These are phyloP conservation scores for Nitzschia sp. DNA, from an alignment of 108 stramenopile species.

Conservation along the genomic window DNA sequence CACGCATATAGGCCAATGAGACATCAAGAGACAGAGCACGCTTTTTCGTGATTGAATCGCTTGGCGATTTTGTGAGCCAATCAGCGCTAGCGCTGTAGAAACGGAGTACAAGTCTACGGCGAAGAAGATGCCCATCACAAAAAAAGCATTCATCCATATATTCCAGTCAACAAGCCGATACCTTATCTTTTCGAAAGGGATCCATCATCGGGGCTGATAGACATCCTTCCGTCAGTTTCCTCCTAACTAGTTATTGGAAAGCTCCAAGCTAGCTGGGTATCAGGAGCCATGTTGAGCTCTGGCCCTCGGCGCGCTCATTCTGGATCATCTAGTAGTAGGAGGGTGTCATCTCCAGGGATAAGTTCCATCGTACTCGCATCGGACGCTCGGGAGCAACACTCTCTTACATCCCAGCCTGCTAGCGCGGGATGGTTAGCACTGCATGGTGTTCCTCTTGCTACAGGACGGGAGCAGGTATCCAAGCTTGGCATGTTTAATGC, in stretches of 20 bases:
- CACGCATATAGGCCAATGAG: background rate
- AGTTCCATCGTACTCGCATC: background rate
- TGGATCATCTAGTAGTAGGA: background rate
- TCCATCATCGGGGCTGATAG: no score
- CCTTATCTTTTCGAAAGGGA: no score
- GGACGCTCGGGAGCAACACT: background rate
- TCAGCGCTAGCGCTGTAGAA: background rate
- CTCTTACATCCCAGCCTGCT: no score
- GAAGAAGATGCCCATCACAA: background rate
- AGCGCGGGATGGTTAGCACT: no score
- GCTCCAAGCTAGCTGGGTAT: no score
- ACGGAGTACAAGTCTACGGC: background rate
- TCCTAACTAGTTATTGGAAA: no score
- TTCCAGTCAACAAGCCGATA: no score
- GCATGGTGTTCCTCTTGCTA: no score
- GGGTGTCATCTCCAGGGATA: background rate
- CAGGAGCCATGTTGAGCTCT: background rate
- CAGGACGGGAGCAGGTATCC: no score
- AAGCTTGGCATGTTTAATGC: no score
- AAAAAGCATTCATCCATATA: background rate
- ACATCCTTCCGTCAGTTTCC: no score
- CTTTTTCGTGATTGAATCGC: background rate
- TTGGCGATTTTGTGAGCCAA: background rate
- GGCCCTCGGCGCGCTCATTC: background rate
- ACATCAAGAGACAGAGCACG: background rate